A percentile compares a stretch with the other conserved stretches of the same genome.
Evolutionary conservation across 2,329 filamentous ascomycete genomes (phyloP).

Genomic region (Aaosphaeria arxii): DNA sequence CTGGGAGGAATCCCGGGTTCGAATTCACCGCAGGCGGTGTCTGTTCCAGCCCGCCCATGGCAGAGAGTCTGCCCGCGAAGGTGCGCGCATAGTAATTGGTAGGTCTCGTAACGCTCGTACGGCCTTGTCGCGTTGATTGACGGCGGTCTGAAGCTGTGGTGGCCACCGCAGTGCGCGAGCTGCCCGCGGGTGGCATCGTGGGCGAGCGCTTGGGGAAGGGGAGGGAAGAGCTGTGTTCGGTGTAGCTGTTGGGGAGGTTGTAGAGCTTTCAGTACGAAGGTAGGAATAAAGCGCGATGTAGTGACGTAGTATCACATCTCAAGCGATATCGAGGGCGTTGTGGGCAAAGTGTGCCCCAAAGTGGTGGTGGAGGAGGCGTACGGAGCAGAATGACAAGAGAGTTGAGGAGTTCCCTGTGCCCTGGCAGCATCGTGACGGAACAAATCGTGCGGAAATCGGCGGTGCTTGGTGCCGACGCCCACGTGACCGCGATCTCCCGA

Average conservation of each 20-base stretch:
- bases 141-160: conserved; percentile 23
- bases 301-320: too few species aligned
- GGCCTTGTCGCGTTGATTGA: conserved; percentile 46
- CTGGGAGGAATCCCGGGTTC: conserved; percentile 59
- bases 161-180: conserved; percentile 23
- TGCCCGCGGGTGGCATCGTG: conserved; percentile 33
- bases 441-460: too few species aligned
- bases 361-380: too few species aligned
- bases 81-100: conserved; percentile 52
- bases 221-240: neutral
- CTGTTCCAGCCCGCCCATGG: conserved; percentile 35
- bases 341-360: too few species aligned
- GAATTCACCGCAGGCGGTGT: conserved; percentile 35
- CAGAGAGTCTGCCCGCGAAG: conserved; percentile 37
- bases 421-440: too few species aligned
- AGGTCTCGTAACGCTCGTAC: conserved; percentile 44
- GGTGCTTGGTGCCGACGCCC: too few species aligned
- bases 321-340: too few species aligned
- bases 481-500: too few species aligned
- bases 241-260: neutral
- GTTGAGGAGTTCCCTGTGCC: too few species aligned
- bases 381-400: too few species aligned
- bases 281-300: too few species aligned
- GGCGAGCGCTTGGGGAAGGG: neutral
- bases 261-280: too few species aligned